Conservation (phyloP, 2,329 filamentous ascomycete genomes). For the Penicillium psychrosexuale region DNA sequence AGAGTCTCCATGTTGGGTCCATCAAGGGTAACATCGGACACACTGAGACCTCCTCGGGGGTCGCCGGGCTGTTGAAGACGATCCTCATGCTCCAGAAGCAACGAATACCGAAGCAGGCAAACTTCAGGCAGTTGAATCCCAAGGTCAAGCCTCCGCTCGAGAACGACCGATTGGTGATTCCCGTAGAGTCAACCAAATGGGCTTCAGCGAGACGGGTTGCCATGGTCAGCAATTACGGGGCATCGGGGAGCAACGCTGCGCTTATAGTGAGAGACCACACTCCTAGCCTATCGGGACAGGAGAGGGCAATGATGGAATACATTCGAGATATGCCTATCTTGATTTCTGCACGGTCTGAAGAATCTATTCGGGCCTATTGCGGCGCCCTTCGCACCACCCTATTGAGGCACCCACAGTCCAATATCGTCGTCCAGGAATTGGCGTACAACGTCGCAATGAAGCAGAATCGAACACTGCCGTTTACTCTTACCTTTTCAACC, state of each 20-base stretch:
- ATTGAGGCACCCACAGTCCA: background rate
- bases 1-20: conserved; percentile 20
- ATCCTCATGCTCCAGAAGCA: conserved; percentile 27
- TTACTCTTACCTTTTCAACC: background rate
- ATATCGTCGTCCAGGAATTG: background rate
- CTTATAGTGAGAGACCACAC: background rate
- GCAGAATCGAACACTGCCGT: background rate
- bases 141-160: conserved; percentile 14
- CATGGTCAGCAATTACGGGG: conserved; percentile 1
- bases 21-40: conserved; percentile 30
- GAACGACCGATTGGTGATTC: conserved; percentile 16
- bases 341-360: background rate
- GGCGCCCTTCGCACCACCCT: background rate
- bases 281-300: background rate
- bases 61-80: conserved; percentile 23
- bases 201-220: background rate
- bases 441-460: conserved; percentile 1
- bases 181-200: conserved; percentile 8
- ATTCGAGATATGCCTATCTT: background rate
- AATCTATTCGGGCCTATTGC: background rate
- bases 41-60: conserved; percentile 19
- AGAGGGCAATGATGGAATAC: background rate
- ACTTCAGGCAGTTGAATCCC: conserved; percentile 22
- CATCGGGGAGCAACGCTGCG: conserved; percentile 1
- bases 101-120: conserved; percentile 25